phyloP scores from a whole-genome alignment of 2,329 filamentous ascomycete genomes.

The Capronia coronata region DNA sequence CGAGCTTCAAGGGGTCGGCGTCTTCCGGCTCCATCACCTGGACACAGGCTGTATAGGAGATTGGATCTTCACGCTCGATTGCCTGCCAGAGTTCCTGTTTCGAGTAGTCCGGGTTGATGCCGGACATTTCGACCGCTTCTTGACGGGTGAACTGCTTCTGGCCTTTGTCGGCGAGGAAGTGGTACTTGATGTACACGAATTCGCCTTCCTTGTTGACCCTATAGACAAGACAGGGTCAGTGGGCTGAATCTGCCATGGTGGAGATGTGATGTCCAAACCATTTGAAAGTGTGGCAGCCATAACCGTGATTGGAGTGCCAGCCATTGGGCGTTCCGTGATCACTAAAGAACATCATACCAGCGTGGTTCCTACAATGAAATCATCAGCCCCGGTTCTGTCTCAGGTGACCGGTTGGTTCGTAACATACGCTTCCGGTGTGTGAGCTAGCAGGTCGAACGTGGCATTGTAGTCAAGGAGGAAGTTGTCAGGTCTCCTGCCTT shows the following conservation, averaged over 20 bases:
- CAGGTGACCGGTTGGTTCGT: too few relatives aligned
- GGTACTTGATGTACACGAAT: slow-evolving; percentile 48
- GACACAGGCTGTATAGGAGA: slow-evolving; percentile 58
- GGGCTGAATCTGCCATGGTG: slow-evolving; percentile 57
- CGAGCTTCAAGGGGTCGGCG: slow-evolving; percentile 48
- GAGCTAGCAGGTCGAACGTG: slow-evolving; percentile 45
- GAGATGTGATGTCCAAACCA: slow-evolving; percentile 60
- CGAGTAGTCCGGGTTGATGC: not conserved
- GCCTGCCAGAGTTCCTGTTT: slow-evolving; percentile 56
- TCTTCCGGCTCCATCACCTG: slow-evolving; percentile 58
- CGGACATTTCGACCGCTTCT: not conserved
- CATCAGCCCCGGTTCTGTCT: too few relatives aligned
- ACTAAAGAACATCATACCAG: slow-evolving; percentile 55
- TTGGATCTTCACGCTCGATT: slow-evolving; percentile 55
- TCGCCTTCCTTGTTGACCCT: slow-evolving; percentile 52
- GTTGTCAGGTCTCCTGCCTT: slow-evolving; percentile 64
- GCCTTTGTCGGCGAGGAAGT: slow-evolving; percentile 47
- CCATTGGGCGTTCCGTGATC: slow-evolving; percentile 61
- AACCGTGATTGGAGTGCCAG: slow-evolving; percentile 61
- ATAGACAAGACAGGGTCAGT: slow-evolving; percentile 38
- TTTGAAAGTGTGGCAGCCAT: slow-evolving; percentile 61
- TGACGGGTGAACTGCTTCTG: not conserved
- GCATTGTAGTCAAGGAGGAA: slow-evolving; percentile 52
- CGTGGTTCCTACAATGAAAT: not conserved
- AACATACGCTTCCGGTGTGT: slow-evolving; percentile 38